A percentile compares a stretch with the other conserved stretches of the same genome.
phyloP scores from a whole-genome alignment of 2,329 filamentous ascomycete species.

The Herpotrichia juniperi region DNA sequence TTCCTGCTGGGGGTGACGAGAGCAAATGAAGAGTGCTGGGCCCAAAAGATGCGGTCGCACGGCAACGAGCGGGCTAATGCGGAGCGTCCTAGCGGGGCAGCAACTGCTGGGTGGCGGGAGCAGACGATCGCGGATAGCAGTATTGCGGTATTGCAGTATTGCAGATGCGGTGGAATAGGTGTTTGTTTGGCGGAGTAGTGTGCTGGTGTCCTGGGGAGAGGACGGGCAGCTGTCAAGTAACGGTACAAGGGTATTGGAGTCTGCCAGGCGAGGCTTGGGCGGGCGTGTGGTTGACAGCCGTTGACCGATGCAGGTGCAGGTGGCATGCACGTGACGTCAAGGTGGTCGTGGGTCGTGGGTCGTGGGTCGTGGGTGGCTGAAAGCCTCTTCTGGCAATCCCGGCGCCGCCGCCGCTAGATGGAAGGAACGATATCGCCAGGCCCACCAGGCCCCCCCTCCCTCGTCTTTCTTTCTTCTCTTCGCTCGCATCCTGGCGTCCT shows the following conservation, averaged over 20 bases:
- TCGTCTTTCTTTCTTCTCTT: background rate
- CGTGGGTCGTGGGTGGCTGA: background rate
- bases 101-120: background rate
- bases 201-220: background rate
- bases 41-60: background rate
- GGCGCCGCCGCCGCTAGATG: conserved; percentile 1
- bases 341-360: too few relatives aligned
- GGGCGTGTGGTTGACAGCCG: background rate
- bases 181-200: background rate
- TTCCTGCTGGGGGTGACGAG: conserved; percentile 26
- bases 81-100: background rate
- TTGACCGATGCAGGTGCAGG: background rate
- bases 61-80: background rate
- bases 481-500: background rate
- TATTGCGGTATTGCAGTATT: background rate
- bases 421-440: background rate
- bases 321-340: background rate
- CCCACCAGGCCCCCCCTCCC: background rate
- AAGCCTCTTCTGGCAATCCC: conserved; percentile 1
- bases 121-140: background rate
- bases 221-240: background rate
- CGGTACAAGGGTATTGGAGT: too few relatives aligned
- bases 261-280: too few relatives aligned
- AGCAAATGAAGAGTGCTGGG: conserved; percentile 7
- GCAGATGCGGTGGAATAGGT: background rate